Percentiles rank a stretch among this genome's conserved stretches.
These are phyloP conservation scores for Codiaeum variegatum DNA, from an alignment of 441 rosid species.

Conservation along the genomic window DNA sequence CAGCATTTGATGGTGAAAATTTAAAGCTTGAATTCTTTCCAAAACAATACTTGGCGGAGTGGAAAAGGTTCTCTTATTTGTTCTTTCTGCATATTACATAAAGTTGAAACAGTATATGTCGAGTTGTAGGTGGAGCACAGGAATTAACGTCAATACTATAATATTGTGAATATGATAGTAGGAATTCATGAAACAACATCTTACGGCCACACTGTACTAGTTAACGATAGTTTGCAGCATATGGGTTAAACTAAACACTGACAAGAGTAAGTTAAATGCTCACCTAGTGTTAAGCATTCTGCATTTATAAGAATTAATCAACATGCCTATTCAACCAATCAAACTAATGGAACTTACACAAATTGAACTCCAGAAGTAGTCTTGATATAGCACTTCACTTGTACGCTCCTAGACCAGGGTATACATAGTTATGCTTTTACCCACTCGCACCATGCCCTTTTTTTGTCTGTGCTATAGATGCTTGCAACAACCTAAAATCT, in stretches of 20 bases:
- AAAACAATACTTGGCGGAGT: conserved; percentile 74
- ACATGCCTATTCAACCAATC: too few species aligned
- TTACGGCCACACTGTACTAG: background rate
- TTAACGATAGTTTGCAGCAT: background rate
- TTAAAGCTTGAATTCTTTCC: conserved; percentile 81
- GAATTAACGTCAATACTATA: background rate
- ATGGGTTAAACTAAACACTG: background rate
- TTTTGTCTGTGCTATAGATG: background rate
- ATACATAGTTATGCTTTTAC: background rate
- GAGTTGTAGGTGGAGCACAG: background rate
- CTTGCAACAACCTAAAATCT: background rate
- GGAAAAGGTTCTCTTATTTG: conserved; percentile 46
- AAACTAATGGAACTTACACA: background rate
- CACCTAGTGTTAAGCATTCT: background rate
- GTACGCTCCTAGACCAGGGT: background rate
- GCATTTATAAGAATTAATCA: background rate
- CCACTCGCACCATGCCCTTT: background rate
- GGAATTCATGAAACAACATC: background rate
- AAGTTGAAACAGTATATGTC: background rate
- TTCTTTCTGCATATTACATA: background rate
- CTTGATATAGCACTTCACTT: background rate
- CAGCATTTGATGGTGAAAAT: conserved; percentile 51
- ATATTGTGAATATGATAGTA: background rate
- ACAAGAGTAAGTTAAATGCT: background rate
- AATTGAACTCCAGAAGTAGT: background rate